Base-by-base conservation (phyloP, 2,329 filamentous ascomycete genomes). In the Xylariaceae sp. region DNA sequence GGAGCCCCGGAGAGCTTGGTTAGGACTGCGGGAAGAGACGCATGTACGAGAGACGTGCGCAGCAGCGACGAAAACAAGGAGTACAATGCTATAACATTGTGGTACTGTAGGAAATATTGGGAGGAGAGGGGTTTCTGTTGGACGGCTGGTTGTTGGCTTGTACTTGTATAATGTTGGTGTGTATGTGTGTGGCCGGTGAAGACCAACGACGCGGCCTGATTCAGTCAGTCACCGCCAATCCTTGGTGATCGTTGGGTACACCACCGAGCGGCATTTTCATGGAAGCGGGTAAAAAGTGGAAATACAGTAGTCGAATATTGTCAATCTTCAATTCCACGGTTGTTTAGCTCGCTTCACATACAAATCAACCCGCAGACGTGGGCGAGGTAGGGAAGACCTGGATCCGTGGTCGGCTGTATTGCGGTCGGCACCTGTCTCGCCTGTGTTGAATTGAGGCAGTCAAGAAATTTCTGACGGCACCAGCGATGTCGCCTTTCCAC, bases 51-150 rank as follows among this genome's bases (percentile, higher is more conserved):
- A 28, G 22, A 28, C 22, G 22, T 5, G 22, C 22, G 58, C 54
- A 34, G 56, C 31, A 59, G 60, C 60, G 58, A 66, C 61, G 54
- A 55, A 7, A 54, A 60, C 56, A 50, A 55, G 50, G 41, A 42
- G 28, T 48, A 42, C 12, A 53, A 45, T 57, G 43, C 50, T 55
- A 56, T 49, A 51, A 59, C 62, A 63, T 64, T 49, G 10, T 51
- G 22, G 7, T 28, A 28, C 22, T 4, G 22, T 28, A 28, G 4
- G 22, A 28, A 28, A 5, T 28, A 28, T 7, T 28, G 22, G 22
- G 22, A 7, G 22, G 7, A 7, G 7, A 7, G 22, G 22, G 22
- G 22, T 4, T 28, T 28, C 22, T 28, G 51, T 52, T 51, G 54
- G 51, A 42, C 41, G 49, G 33, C 33, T 39, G 49, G 45, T 28